These are phyloP conservation scores for Candida maltosa DNA, from an alignment of 805 yeast genomes.

Conservation along the genomic window DNA sequence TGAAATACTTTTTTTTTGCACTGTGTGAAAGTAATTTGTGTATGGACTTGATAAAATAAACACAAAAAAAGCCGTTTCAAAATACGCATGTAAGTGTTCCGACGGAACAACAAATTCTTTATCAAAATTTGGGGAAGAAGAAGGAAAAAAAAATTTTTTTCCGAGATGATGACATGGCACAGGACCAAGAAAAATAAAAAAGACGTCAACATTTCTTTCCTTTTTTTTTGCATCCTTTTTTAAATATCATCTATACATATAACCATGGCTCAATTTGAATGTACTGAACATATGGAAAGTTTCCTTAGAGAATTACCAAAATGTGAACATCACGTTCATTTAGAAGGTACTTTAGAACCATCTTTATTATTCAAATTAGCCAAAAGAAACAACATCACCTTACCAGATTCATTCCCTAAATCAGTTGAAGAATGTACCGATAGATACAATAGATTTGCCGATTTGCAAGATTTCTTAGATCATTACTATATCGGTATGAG, in stretches of 20 bases:
- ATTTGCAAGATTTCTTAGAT: constrained; percentile 74
- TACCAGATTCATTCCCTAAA: constrained; percentile 65
- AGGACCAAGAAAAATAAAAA: no score
- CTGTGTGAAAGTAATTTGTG: no score
- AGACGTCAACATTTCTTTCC: background rate
- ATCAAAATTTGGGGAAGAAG: background rate
- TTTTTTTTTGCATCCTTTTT: constrained; percentile 1
- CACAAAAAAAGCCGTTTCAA: no score
- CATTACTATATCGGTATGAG: constrained; percentile 79
- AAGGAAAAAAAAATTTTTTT: background rate
- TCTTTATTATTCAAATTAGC: constrained; percentile 67
- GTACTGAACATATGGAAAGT: constrained; percentile 30
- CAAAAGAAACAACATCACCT: constrained; percentile 52
- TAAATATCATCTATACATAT: background rate
- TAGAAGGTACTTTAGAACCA: constrained; percentile 84
- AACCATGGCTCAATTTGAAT: constrained; percentile 7
- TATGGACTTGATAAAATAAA: no score
- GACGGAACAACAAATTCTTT: constrained; percentile 1
- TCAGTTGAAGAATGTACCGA: constrained; percentile 54
- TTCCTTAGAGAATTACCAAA: constrained; percentile 74
- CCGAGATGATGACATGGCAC: background rate
- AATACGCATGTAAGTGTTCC: no score
- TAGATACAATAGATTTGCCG: constrained; percentile 59
- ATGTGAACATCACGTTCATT: constrained; percentile 83
- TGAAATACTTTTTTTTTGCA: no score